phyloP scores from a whole-genome alignment of 352 stramenopile species.

The Aphanomyces invadans region DNA sequence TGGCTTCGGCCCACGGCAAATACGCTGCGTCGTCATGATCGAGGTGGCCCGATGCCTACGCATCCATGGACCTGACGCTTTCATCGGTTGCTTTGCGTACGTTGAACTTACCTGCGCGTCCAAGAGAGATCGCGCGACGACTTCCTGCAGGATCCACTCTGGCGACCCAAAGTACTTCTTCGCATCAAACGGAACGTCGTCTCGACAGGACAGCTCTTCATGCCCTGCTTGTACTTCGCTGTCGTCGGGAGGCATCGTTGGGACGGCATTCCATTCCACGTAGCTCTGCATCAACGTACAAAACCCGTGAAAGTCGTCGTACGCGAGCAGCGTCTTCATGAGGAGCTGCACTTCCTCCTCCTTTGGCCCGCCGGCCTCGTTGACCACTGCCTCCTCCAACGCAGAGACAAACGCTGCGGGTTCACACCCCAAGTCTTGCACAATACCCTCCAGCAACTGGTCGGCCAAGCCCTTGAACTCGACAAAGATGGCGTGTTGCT shows the following conservation, averaged over 20 bases:
- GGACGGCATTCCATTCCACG: constrained; percentile 25
- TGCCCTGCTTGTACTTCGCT: neutral
- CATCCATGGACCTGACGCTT: neutral
- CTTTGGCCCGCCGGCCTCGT: constrained; percentile 30
- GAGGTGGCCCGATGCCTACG: constrained; percentile 38
- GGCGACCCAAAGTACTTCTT: constrained; percentile 28
- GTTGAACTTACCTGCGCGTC: constrained; percentile 39
- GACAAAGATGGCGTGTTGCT: constrained; percentile 60
- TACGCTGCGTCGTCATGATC: constrained; percentile 47
- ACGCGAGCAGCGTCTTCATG: constrained; percentile 64
- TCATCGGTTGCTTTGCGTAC: neutral
- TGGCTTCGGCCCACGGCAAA: constrained; percentile 52
- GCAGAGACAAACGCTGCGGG: constrained; percentile 43
- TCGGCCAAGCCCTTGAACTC: constrained; percentile 67
- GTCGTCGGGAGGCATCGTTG: neutral
- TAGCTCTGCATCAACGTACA: constrained; percentile 48
- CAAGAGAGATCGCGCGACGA: constrained; percentile 57
- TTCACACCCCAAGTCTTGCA: constrained; percentile 54
- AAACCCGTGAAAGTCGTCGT: constrained; percentile 62
- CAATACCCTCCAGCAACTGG: constrained; percentile 46
- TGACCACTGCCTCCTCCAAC: constrained; percentile 34
- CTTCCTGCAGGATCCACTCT: constrained; percentile 61
- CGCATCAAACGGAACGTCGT: neutral
- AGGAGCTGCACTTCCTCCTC: constrained; percentile 48
- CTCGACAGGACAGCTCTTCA: neutral